Base-by-base conservation (phyloP, 306 rosid species). In the Begonia fuchsioides region DNA sequence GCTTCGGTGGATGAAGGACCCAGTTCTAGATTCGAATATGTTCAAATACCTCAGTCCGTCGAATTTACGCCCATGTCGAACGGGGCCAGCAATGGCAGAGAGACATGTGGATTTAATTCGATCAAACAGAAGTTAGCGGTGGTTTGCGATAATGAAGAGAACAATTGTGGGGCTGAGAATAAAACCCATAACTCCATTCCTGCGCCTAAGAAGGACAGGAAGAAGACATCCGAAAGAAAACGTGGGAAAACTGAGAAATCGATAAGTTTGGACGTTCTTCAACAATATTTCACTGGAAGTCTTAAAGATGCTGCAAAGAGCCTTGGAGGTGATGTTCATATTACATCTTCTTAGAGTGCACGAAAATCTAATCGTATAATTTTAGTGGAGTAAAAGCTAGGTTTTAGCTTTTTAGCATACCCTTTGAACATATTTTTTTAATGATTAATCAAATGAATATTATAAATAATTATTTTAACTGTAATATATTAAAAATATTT, bases 291-390 rank as follows among this genome's bases (percentile, higher is more conserved):
- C 63, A 68, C 87, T 17, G 93, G 94, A 54, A 87, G 94, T 52
- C 94, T 87, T 48, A 87, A 87, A 65, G 94, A 87, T 69, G 93
- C 96, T 60, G 96, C 94, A 26, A 87, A 80, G 78, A 83, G 86
- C 77, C 93, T 92, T 51, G 86, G 93, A 13, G 96, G 96, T 87
- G n/a, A 78, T 40, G 75, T 40, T 57, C 61, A 4, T 11, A 3
- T 10, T 26, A 20, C 18, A 12, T 16, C 14, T 9, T 49, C 12
- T 13, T 38, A 26, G 35, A 26, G 5, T 26, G 35, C 35, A 26
- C 7, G 35, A 5, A 26, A 26, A 26, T 26, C 8, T 26, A 26
- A 26, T 26, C 8, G 35, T 26, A 1, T 26, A 26, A 6, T 26
- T 26, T 6, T 26, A 26, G 35, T 4, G 1, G 35, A n/a, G n/a